Conservation (phyloP, 208 protist species). For the Crithidia mellificae region DNA sequence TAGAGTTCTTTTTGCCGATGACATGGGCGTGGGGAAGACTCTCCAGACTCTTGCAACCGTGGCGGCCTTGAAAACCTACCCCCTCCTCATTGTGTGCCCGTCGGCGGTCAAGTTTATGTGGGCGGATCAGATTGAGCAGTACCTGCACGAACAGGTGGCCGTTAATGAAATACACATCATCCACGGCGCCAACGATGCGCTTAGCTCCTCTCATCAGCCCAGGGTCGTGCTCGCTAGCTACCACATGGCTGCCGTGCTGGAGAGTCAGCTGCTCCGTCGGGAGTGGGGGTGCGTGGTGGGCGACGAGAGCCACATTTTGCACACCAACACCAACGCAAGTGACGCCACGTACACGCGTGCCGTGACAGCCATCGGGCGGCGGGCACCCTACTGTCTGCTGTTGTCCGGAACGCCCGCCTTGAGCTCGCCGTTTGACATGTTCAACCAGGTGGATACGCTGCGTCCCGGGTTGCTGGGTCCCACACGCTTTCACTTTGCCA, state of each 20-base stretch:
- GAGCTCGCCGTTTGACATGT: slow-evolving; percentile 74
- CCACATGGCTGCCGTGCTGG: slow-evolving; percentile 75
- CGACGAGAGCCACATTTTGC: slow-evolving; percentile 85
- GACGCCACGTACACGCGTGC: slow-evolving; percentile 75
- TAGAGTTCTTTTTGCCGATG: slow-evolving; percentile 69
- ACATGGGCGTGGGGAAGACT: slow-evolving; percentile 89
- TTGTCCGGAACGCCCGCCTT: slow-evolving; percentile 73
- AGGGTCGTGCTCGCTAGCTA: slow-evolving; percentile 82
- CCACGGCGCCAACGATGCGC: slow-evolving; percentile 59
- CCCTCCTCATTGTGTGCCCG: slow-evolving; percentile 76
- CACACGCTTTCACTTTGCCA: slow-evolving; percentile 66
- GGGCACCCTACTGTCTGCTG: slow-evolving; percentile 58
- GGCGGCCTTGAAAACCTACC: slow-evolving; percentile 59
- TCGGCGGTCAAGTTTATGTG: slow-evolving; percentile 79
- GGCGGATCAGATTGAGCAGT: slow-evolving; percentile 82
- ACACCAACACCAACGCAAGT: slow-evolving; percentile 55
- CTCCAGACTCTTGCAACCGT: slow-evolving; percentile 69
- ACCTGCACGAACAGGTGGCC: slow-evolving; percentile 57
- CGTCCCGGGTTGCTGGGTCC: slow-evolving; percentile 54
- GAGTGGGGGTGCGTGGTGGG: slow-evolving; percentile 62
- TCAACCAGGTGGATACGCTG: slow-evolving; percentile 74
- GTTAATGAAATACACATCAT: slow-evolving; percentile 79
- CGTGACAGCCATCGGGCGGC: slow-evolving; percentile 42
- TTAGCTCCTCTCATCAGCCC: slow-evolving; percentile 33
- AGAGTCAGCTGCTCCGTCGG: slow-evolving; percentile 35